phyloP scores from a whole-genome alignment of 1,284 basidiomycete species.

The Ceratobasidium sp. region DNA sequence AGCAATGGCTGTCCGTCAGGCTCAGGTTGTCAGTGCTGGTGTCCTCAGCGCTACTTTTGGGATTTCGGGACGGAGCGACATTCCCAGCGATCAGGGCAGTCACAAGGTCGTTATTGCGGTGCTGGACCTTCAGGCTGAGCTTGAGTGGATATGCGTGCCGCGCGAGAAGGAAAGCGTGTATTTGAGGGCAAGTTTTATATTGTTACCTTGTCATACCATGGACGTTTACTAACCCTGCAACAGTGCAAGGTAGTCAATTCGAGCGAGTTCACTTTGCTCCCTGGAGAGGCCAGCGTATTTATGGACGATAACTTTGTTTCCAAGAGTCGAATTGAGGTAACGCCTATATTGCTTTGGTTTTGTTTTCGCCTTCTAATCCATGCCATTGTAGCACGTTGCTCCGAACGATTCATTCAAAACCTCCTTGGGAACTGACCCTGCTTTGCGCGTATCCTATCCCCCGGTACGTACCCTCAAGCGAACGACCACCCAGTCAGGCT shows the following conservation, averaged over 20 bases:
- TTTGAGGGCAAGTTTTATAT: not conserved
- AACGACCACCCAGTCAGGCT: constrained; percentile 31
- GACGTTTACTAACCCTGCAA: not conserved
- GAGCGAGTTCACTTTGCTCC: constrained; percentile 43
- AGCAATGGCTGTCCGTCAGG: constrained; percentile 6
- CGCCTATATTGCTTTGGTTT: not conserved
- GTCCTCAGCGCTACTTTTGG: constrained; percentile 46
- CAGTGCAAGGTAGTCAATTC: constrained; percentile 44
- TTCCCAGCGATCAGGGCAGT: constrained; percentile 46
- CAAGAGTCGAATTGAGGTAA: constrained; percentile 40
- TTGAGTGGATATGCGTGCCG: constrained; percentile 48
- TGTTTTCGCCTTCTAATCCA: not conserved
- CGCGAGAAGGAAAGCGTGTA: constrained; percentile 33
- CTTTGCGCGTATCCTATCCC: constrained; percentile 48
- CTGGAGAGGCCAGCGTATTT: constrained; percentile 46
- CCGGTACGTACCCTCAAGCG: constrained; percentile 45
- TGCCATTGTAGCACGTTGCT: constrained; percentile 36
- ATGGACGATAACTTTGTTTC: constrained; percentile 49
- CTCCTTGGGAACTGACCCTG: constrained; percentile 45
- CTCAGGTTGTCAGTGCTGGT: constrained; percentile 32
- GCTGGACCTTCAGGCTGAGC: constrained; percentile 45
- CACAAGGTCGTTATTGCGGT: constrained; percentile 47
- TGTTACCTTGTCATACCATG: too few relatives aligned
- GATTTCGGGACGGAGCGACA: constrained; percentile 45
- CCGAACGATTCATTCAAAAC: constrained; percentile 44